Base-by-base conservation (phyloP, 1,284 basidiomycete genomes). In the Apiotrichum mycotoxinovorans region DNA sequence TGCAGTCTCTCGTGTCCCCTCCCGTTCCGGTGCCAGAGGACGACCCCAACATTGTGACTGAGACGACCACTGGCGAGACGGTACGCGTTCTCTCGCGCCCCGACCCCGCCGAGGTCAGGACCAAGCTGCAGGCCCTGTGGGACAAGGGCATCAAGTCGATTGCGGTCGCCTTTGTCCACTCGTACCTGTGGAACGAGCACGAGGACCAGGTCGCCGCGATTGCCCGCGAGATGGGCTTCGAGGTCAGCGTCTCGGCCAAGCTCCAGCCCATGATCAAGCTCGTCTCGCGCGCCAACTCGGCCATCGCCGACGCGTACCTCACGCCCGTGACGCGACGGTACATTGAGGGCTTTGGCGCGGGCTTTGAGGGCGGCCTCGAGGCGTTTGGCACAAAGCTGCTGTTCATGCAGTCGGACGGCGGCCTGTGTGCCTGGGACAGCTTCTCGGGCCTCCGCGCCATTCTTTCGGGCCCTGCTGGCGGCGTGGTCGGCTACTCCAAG, bases 71-170 rank as follows among this genome's bases (percentile, higher is more conserved):
- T 9, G 94, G 94, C 17, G 95, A 98, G 72, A 88, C 90, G 0
- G 91, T 98, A 1, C 81, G 87, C 44, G 86, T 98, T 43, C 77
- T 98, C 60, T 85, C 86, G 71, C 81, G 81, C 63, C 91, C 63
- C 9, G 67, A 71, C 52, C 40, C 49, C 7, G 47, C 50, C 5
- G 51, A 56, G n/a, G 68, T 74, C 35, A 51, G 52, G 25, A 27
- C 60, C 25, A 62, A 71, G 53, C 66, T 74, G 3, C 62, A 70
- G 33, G 52, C 51, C 8, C 62, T 74, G 18, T 66, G 56, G 60
- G 61, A 55, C 38, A 65, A 72, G 53, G 72, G 70, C 7, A 65
- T 65, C 56, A 60, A 62, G 33, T 58, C 54, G 20, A 52, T 74
- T 27, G 69, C 68, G 15, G 62, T 74, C 12, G 67, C 67, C 7